Evolutionary conservation across 371 early-diverging fungal genomes (phyloP), one percentile per base, ranked within the genome.

Genomic region (Mortierella sp.): DNA sequence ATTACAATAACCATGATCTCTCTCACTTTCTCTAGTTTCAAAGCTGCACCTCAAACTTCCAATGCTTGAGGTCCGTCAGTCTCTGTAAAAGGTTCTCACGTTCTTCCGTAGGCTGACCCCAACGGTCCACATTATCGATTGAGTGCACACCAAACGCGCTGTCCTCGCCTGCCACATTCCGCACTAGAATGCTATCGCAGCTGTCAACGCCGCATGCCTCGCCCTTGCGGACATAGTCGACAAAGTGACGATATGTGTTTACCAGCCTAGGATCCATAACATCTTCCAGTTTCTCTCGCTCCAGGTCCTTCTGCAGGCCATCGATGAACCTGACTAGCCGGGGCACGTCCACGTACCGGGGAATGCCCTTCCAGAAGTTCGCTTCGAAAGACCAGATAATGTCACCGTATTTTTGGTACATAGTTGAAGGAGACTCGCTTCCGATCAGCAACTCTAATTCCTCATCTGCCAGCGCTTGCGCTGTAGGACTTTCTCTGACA

Each of bases 301-400:
- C 53, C 11, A 28, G 42, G 21, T 72, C 72, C 23, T 8, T 4
- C 17, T 65, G 61, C n/a, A 42, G 49, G 21, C 2, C 12, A 31
- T 64, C 31, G 0, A 56, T 28, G 39, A 72, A 60, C 57, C 56
- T 31, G 57, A 52, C 53, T 6, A 65, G 15, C 1, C 65, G 65
- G 0, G 57, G 21, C 12, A 72, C 65, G 54, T 72, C 61, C 31
- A 56, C 52, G 48, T 72, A 72, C 1, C 65, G 72, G 19, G 72
- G 60, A 6, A 43, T 17, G 0, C 11, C 65, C 49, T 64, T 72
- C 72, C 72, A 72, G 24, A 55, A 72, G 12, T 46, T 2, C 14
- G n/a, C 17, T 1, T 23, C 15, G 19, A 50, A 63, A 0, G 17
- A 12, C 41, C 31, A 52, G 19, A 41, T 26, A 11, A 49, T 47